A percentile compares a stretch with the other conserved stretches of the same genome.
phyloP scores from a whole-genome alignment of 1,284 basidiomycete species.

The Irpex sp. region DNA sequence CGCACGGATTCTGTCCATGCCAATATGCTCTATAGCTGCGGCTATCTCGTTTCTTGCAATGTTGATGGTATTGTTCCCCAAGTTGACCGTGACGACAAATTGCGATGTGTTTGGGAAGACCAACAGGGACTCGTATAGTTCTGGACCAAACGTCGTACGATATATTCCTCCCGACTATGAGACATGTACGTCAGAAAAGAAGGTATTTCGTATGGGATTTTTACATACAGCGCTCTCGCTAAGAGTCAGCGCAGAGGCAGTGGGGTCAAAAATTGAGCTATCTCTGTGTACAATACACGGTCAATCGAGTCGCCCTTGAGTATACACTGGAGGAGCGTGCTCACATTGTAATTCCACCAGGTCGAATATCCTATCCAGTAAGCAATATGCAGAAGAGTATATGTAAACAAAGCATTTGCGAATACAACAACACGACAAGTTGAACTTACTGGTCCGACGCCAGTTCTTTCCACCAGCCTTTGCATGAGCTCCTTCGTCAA shows the following conservation, averaged over 20 bases:
- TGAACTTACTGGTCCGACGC: constrained; percentile 22
- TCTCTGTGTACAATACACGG: constrained; percentile 19
- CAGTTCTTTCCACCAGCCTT: constrained; percentile 30
- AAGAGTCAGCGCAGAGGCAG: constrained; percentile 24
- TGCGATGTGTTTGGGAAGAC: constrained; percentile 29
- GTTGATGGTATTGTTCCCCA: constrained; percentile 31
- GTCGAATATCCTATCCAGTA: constrained; percentile 22
- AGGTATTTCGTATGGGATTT: not conserved
- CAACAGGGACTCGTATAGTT: constrained; percentile 26
- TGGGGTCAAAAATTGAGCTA: constrained; percentile 28
- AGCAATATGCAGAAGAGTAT: not conserved
- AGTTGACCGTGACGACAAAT: constrained; percentile 30
- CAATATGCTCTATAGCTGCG: constrained; percentile 28
- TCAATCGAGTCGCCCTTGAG: not conserved
- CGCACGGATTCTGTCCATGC: constrained; percentile 28
- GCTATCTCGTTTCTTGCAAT: constrained; percentile 28
- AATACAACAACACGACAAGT: not conserved
- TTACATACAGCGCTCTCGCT: constrained; percentile 25
- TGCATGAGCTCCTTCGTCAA: constrained; percentile 29
- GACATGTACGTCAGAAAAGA: not conserved
- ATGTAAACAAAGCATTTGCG: not conserved
- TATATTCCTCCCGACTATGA: constrained; percentile 30
- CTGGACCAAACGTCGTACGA: constrained; percentile 30
- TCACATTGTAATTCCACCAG: constrained; percentile 33
- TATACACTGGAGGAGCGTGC: not conserved